A percentile compares a stretch with the other conserved stretches of the same genome.
Conservation (phyloP, 495 filamentous ascomycete genomes). For the Melanomma pulvis-pyrius region DNA sequence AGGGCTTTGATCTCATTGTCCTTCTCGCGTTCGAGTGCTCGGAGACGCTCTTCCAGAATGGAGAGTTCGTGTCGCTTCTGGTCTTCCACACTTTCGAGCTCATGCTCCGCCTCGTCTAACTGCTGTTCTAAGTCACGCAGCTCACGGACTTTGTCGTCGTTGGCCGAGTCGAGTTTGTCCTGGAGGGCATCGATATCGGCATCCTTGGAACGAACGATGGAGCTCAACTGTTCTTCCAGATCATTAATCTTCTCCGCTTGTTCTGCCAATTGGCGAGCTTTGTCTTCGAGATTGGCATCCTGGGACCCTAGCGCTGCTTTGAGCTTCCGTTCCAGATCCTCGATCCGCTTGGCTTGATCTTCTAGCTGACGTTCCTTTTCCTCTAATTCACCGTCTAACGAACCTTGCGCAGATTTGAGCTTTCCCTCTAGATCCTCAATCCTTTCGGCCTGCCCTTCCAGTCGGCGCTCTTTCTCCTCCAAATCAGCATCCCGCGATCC, state of each 20-base stretch:
- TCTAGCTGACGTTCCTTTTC: constrained; percentile 47
- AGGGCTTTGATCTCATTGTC: constrained; percentile 37
- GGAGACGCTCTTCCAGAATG: constrained; percentile 31
- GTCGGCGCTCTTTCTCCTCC: constrained; percentile 63
- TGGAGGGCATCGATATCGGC: constrained; percentile 56
- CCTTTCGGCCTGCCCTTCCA: constrained; percentile 52
- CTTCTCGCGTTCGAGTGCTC: constrained; percentile 26
- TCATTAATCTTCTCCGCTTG: constrained; percentile 34
- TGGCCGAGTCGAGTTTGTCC: constrained; percentile 55
- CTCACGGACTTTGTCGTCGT: constrained; percentile 18
- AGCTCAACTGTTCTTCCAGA: constrained; percentile 28
- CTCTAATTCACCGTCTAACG: constrained; percentile 26
- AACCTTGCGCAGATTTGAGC: constrained; percentile 48
- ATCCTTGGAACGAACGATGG: constrained; percentile 51
- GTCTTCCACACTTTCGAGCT: constrained; percentile 33
- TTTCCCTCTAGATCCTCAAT: constrained; percentile 47
- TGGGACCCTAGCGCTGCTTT: constrained; percentile 47
- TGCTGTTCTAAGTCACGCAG: constrained; percentile 26
- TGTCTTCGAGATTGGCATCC: constrained; percentile 59
- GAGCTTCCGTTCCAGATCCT: constrained; percentile 32
- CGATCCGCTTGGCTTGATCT: constrained; percentile 59
- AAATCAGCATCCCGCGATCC: constrained; percentile 58
- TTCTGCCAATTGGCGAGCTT: constrained; percentile 25
- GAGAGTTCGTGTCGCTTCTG: constrained; percentile 35
- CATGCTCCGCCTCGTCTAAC: constrained; percentile 27